Evolutionary conservation across 2,329 filamentous ascomycete genomes (phyloP).

Genomic region (Acarospora socialis): DNA sequence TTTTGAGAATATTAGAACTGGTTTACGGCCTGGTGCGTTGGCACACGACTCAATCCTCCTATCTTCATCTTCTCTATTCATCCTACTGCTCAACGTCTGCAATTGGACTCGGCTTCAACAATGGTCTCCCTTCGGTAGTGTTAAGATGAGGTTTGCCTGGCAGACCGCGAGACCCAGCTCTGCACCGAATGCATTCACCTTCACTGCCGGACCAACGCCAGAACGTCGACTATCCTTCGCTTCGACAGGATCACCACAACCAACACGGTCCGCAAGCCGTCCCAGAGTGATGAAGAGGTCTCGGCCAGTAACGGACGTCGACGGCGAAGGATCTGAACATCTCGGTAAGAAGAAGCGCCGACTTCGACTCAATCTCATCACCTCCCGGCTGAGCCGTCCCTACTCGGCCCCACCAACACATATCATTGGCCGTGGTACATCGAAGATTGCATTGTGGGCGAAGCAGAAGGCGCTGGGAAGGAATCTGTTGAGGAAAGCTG

Average conservation of each 20-base stretch:
- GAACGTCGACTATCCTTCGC: conserved; percentile 24
- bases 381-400: conserved; percentile 53
- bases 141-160: neutral
- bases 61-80: too few species aligned
- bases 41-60: too few species aligned
- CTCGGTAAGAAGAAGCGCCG: conserved; percentile 51
- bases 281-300: conserved; percentile 25
- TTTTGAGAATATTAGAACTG: too few species aligned
- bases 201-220: conserved; percentile 17
- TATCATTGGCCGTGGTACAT: conserved; percentile 44
- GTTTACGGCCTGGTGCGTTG: too few species aligned
- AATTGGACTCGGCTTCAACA: too few species aligned
- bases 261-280: conserved; percentile 8
- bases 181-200: conserved; percentile 20
- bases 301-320: conserved; percentile 43
- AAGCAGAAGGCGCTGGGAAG: conserved; percentile 26
- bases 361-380: conserved; percentile 48
- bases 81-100: too few species aligned
- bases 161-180: neutral
- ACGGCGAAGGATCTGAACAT: conserved; percentile 38
- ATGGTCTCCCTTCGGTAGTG: neutral
- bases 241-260: conserved; percentile 17
- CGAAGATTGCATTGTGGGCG: conserved; percentile 29
- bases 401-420: conserved; percentile 57
- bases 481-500: conserved; percentile 27